Conservation (phyloP, 2,329 filamentous ascomycete genomes). For the Cryphonectria carpinicola region DNA sequence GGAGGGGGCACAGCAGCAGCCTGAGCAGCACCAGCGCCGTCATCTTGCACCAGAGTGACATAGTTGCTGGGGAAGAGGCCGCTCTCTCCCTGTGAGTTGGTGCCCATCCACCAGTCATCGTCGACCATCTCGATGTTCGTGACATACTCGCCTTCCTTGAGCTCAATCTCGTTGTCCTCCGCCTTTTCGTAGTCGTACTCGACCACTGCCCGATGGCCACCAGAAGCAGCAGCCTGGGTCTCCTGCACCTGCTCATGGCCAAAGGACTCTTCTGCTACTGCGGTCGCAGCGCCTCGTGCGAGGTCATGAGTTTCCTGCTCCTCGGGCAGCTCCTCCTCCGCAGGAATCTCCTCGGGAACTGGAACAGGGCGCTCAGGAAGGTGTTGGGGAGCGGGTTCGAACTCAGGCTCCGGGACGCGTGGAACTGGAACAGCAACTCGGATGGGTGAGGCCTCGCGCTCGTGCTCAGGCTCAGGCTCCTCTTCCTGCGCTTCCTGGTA, state of each 20-base stretch:
- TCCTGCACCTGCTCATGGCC: conserved; percentile 43
- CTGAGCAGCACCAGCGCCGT: conserved; percentile 43
- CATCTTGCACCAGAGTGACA: conserved; percentile 78
- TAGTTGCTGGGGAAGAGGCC: conserved; percentile 96
- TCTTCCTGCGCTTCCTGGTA: conserved; percentile 62
- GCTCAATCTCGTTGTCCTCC: conserved; percentile 94
- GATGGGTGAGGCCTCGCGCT: conserved; percentile 73
- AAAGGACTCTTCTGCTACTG: conserved; percentile 54
- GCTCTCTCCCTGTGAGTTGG: conserved; percentile 79
- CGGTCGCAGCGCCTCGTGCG: conserved; percentile 60
- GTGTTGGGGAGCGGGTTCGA: conserved; percentile 56
- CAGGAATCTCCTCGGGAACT: conserved; percentile 63
- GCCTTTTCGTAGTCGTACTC: conserved; percentile 98
- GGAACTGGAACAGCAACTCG: conserved; percentile 84
- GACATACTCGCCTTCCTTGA: conserved; percentile 85
- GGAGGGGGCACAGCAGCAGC: conserved; percentile 37
- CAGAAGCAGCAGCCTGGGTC: conserved; percentile 42
- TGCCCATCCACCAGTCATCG: conserved; percentile 98
- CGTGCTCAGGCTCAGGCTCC: conserved; percentile 38
- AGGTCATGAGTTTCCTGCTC: conserved; percentile 64
- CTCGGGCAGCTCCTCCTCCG: conserved; percentile 66
- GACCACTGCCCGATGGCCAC: conserved; percentile 74
- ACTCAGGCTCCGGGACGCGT: conserved; percentile 59
- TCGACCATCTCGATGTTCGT: conserved; percentile 97
- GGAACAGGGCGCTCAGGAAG: conserved; percentile 63